Base-by-base conservation (phyloP, 805 yeast species). In the Saturnispora dispora region DNA sequence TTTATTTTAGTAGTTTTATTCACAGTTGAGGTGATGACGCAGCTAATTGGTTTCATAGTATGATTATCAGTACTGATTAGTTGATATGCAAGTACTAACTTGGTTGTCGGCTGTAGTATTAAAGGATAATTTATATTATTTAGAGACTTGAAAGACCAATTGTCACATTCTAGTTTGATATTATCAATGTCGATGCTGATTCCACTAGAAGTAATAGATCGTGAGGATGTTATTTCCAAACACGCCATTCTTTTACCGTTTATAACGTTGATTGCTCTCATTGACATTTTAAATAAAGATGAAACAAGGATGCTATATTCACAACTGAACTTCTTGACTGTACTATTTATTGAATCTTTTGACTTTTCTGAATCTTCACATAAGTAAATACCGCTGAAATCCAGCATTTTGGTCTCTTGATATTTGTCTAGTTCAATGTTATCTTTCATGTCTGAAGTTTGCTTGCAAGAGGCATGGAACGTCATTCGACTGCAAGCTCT, bases 121-220 rank as follows among this genome's bases (percentile, higher is more conserved):
- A 74, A 43, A 60, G 75, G 69, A 66, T 55, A 65, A 0, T 47
- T 17, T 3, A 64, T 39, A 2, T 51, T 35, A 2, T 63, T 58
- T 36, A 59, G 57, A 8, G 57, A 56, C 8, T 52, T 46, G 10
- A 62, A 43, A 10, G 59, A 60, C 51, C 68, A 65, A 51, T 61
- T 62, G 17, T 54, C 48, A 27, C 63, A 55, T 11, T 52, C 48
- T 15, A 64, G 42, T 1, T 45, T 37, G 1, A 65, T 52, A 2
- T 57, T 39, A 7, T 48, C 13, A 10, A 48, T 43, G 13, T 18
- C 27, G 22, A 48, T 20, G n/a, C 11, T 20, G 10, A 48, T 18
- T 3, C 36, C 43, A 30, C 27, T 25, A 6, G 36, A 33, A n/a
- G 13, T 43, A 6, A 48, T 43, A 20, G 51, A 13, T 13, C 35